Evolutionary conservation across 768 basidiomycete species (phyloP), one percentile per base, ranked within the genome.

Genomic region (Mycena capillaripes): DNA sequence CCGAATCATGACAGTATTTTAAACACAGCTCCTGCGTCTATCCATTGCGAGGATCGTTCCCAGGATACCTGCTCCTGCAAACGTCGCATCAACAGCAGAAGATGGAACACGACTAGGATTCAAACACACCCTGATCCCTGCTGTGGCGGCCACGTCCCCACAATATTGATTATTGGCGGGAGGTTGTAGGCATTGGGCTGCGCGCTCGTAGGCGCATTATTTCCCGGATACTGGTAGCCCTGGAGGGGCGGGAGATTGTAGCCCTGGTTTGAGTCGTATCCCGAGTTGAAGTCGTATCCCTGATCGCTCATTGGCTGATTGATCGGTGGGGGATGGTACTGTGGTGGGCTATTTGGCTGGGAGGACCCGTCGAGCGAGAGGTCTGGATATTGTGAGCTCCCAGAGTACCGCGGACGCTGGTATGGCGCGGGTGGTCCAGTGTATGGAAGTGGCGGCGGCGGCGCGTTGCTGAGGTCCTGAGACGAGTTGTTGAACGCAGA

Each of bases 381-480:
- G 30, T 66, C 65, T 3, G 65, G 56, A 11, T 56, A 57, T 25
- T 27, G 29, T 32, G 30, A 3, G 6, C 55, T n/a, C n/a, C n/a
- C 55, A 0, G 65, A 57, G 34, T 57, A 66, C n/a, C 65, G 55
- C 4, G 65, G 65, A 23, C 42, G 55, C 4, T 30, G 21, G 30
- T 57, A 21, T 0, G 3, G 29, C 1, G 65, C 42, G 4, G 65
- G 65, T 3, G 65, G 55, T 5, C 29, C 42, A 1, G 65, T 66
- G 55, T 66, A 66, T 17, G 65, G 65, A 9, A 66, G 23, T 3
- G n/a, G n/a, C n/a, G n/a, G n/a, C n/a, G 53, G 65, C 1, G 55
- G 65, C 1, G 65, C 38, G 2, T 21, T 21, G 2, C 65, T 40
- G n/a, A n/a, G n/a, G 9, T 42, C 59, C 8, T 19, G 42, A 6